Conservation (phyloP, 2,329 filamentous ascomycete genomes). For the Plenodomus tracheiphilus region DNA sequence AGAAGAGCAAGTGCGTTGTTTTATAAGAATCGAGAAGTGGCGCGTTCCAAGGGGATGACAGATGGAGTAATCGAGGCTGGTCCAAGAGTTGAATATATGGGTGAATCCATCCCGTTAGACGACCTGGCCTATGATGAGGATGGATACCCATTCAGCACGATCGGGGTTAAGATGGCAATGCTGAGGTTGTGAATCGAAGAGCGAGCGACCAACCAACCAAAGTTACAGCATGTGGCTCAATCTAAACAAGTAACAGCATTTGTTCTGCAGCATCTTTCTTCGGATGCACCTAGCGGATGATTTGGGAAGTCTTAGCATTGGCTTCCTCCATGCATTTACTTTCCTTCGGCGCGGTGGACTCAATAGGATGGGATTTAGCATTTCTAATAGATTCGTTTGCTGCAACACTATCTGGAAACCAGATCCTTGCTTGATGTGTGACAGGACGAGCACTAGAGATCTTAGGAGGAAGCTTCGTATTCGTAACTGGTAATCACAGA, state of each 20-base stretch:
- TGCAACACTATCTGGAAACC: conserved; percentile 11
- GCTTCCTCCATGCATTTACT: conserved; percentile 1
- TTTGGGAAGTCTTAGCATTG: background rate
- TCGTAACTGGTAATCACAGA: background rate
- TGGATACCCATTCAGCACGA: conserved; percentile 3
- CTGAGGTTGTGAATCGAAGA: conserved; percentile 5
- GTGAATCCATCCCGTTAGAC: conserved; percentile 6
- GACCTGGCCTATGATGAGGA: background rate
- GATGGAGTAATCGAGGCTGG: conserved; percentile 23
- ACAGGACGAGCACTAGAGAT: background rate
- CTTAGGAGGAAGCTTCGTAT: background rate
- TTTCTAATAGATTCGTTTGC: conserved; percentile 36
- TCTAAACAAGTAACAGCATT: conserved; percentile 12
- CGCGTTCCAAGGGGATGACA: conserved; percentile 3
- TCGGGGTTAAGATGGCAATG: conserved; percentile 3
- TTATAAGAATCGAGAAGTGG: conserved; percentile 21
- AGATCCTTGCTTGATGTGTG: conserved; percentile 1
- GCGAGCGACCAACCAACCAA: background rate
- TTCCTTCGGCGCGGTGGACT: conserved; percentile 36
- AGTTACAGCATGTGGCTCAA: conserved; percentile 13
- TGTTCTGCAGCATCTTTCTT: conserved; percentile 22
- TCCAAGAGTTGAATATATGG: conserved; percentile 25
- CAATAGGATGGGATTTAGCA: conserved; percentile 27
- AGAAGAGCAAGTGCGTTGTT: conserved; percentile 33
- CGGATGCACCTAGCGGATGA: conserved; percentile 16